Evolutionary conservation across 305 asterid genomes (phyloP).

Genomic region (Petunia hybrid): DNA sequence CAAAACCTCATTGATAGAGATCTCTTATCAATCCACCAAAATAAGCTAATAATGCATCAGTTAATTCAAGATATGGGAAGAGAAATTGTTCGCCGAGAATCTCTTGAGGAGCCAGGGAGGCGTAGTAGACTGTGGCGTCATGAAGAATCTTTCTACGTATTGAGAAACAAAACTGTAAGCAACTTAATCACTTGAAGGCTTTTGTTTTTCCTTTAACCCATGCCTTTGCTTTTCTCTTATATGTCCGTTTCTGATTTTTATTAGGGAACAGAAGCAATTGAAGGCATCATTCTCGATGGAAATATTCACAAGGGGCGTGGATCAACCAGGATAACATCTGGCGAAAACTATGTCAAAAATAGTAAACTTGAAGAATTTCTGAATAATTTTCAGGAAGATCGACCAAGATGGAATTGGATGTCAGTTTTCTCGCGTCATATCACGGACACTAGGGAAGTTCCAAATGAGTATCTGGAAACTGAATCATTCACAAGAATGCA

Average conservation of each 20-base stretch:
- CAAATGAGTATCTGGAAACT: constrained; percentile 27
- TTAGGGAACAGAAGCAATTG: constrained; percentile 29
- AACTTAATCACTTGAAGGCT: neutral
- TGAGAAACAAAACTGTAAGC: constrained; percentile 37
- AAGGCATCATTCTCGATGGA: constrained; percentile 28
- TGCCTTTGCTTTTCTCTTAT: neutral
- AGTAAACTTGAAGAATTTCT: neutral
- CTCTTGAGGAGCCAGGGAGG: constrained; percentile 10
- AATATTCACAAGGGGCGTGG: neutral
- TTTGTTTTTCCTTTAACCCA: neutral
- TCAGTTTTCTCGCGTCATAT: constrained; percentile 18
- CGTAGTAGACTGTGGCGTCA: constrained; percentile 26
- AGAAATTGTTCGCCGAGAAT: constrained; percentile 19
- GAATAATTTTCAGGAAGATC: neutral
- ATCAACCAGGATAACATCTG: constrained; percentile 3
- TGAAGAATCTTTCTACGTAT: constrained; percentile 32
- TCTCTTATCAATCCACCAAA: neutral
- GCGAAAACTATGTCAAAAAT: constrained; percentile 13
- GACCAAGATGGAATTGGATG: neutral
- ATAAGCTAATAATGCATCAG: constrained; percentile 5
- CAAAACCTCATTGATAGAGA: neutral
- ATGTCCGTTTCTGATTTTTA: neutral
- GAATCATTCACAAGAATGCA: constrained; percentile 37
- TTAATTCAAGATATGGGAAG: constrained; percentile 29
- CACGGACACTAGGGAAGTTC: neutral